Base-by-base conservation (phyloP, 768 basidiomycete genomes). In the Tylopilus rubrobrunneus region DNA sequence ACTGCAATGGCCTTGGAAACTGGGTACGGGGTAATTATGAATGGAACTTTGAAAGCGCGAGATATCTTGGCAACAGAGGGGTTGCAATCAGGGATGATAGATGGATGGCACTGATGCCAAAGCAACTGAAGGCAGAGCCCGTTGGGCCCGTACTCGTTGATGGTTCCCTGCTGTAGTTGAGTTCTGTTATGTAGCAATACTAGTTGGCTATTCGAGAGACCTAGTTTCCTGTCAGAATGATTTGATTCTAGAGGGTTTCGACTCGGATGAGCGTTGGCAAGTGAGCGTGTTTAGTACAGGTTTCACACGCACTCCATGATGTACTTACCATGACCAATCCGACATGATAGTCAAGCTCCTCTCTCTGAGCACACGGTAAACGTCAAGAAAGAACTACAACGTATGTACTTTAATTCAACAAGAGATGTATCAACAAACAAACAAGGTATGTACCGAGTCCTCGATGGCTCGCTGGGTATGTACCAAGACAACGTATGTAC, bases 401-500 rank as follows among this genome's bases (percentile, higher is more conserved):
- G 6, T 12, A 39, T 40, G 28, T 29, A 27, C 34, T 23, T 11
- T 37, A 8, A 33, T 31, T 41, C n/a, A 8, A 31, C 49, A 49
- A 49, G 40, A 49, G 31, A 2, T 44, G 17, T 14, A 28, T 33
- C 9, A 31, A 34, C 41, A 52, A 31, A 47, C 11, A 41, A 40
- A 40, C 19, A 39, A 54, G 17, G 21, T 29, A 27, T 54, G 42
- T 15, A 15, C 53, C 51, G 50, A 55, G 44, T 55, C 51, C 43
- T 31, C 44, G 23, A 42, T 7, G 29, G 10, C 37, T 27, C 45
- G 40, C 47, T 41, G 29, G 44, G 49, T 45, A 57, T 57, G 21
- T 52, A 62, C 48, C 60, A 58, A 52, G 52, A 47, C 49, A 42
- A 11, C n/a, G 25, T 12, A 43, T 25, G 10, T 31, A 31, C 29